Base-by-base conservation (phyloP, 768 basidiomycete genomes). In the Trametes maxima region DNA sequence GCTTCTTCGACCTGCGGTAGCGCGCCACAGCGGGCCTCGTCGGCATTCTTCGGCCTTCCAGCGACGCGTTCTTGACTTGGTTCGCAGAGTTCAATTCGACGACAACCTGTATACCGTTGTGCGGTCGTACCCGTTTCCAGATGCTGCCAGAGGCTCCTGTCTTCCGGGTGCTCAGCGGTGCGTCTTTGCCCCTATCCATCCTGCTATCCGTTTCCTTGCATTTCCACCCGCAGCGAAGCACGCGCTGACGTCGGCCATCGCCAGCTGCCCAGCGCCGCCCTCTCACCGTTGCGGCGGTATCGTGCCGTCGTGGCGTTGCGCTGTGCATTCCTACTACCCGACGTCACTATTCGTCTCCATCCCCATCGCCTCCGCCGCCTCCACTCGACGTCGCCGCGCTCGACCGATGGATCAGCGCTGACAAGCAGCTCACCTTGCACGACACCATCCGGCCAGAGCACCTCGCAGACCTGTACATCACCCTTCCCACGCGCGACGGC, bases 401-500 rank as follows among this genome's bases (percentile, higher is more conserved):
- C 52, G 81, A 87, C 70, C 70, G 74, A 43, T 88, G 86, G 85
- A 85, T 84, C 52, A 70, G 72, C 35, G 72, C 78, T 28, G 78
- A 81, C 10, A 83, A 82, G 63, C 74, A 74, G 16, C 75, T 83
- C 57, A 67, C 73, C 16, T 72, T 84, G 37, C 64, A 74, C 5
- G 86, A 88, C 66, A 77, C 79, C 2, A 73, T 89, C 54, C 77
- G 77, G 54, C 70, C 78, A 19, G 84, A 84, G n/a, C 85, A 80
- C 60, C 76, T 88, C 64, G 78, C 84, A 19, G 84, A 87, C 68
- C 79, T 90, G 43, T 87, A 82, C 68, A 76, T 85, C 65, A 89
- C 89, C 24, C 77, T 90, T n/a, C 87, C 89, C 2, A 89, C 89
- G 5, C 84, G 88, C 66, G 86, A 89, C 65, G 86, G 86, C 12